A percentile compares a stretch with the other conserved stretches of the same genome.
phyloP scores from a whole-genome alignment of 2,329 filamentous ascomycete genomes.

The Colletotrichum lupini region DNA sequence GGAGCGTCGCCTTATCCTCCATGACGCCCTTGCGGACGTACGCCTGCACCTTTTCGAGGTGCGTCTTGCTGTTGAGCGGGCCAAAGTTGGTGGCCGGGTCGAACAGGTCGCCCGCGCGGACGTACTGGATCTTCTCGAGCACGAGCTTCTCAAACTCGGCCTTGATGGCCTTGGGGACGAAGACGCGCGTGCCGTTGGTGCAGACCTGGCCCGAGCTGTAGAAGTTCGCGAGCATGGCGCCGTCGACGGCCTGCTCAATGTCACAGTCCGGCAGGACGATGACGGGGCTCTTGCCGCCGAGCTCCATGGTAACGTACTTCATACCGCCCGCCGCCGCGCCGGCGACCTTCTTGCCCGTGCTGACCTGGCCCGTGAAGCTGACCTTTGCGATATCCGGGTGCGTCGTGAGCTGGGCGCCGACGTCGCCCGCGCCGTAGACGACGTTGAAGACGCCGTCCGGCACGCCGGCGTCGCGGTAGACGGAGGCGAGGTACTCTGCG shows the following conservation, averaged over 20 bases:
- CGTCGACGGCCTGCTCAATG: conserved; percentile 83
- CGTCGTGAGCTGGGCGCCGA: conserved; percentile 79
- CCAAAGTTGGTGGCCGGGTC: conserved; percentile 84
- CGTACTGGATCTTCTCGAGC: conserved; percentile 79
- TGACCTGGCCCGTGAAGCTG: conserved; percentile 89
- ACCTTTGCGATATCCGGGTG: conserved; percentile 84
- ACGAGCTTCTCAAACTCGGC: conserved; percentile 74
- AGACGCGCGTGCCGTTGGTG: conserved; percentile 91
- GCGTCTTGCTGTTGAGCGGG: conserved; percentile 79
- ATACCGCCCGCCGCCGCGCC: conserved; percentile 79
- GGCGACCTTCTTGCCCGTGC: conserved; percentile 85
- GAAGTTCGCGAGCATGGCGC: conserved; percentile 94
- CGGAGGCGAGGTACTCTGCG: conserved; percentile 77
- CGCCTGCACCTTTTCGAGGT: conserved; percentile 80
- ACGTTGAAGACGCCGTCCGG: conserved; percentile 90
- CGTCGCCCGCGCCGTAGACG: conserved; percentile 81
- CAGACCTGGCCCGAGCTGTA: conserved; percentile 92
- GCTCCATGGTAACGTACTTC: conserved; percentile 94
- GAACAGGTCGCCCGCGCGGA: conserved; percentile 80
- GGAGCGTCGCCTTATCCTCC: conserved; percentile 76
- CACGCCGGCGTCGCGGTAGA: conserved; percentile 83
- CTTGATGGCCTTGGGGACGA: conserved; percentile 77
- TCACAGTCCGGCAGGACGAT: conserved; percentile 85
- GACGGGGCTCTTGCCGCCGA: conserved; percentile 87
- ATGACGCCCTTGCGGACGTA: conserved; percentile 83